Conservation (phyloP, 805 yeast species). For the Myxozyma sirexii region DNA sequence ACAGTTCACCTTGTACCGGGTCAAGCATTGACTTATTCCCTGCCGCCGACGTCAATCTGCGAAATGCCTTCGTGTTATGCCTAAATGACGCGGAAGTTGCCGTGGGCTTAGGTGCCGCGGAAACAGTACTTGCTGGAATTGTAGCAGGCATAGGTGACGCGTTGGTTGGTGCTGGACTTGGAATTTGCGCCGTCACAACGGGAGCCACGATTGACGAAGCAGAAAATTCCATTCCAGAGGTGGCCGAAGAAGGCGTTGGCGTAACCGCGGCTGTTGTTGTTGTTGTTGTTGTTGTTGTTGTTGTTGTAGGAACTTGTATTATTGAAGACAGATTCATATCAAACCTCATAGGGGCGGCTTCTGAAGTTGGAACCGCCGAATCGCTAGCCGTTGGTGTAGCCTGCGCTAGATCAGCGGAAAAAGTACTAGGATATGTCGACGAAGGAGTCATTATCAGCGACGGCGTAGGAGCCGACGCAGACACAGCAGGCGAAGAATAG, state of each 20-base stretch:
- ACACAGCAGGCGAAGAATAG: background rate
- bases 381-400: background rate
- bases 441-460: background rate
- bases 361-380: background rate
- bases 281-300: background rate
- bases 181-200: background rate
- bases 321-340: slow-evolving; percentile 24
- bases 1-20: slow-evolving; percentile 30
- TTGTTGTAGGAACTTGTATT: slow-evolving; percentile 6
- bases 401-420: background rate
- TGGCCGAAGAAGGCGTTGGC: no score
- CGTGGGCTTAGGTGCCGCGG: background rate
- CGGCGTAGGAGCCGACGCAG: background rate
- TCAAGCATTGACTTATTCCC: background rate
- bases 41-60: background rate
- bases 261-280: no score
- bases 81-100: background rate
- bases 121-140: background rate
- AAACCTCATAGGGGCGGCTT: slow-evolving; percentile 14
- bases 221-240: slow-evolving; percentile 1
- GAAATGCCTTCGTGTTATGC: background rate
- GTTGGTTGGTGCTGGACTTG: background rate
- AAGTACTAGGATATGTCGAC: background rate
- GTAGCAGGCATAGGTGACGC: background rate
- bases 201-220: background rate